Percentiles rank a stretch among this genome's conserved stretches.
Conservation (phyloP, 208 protist species). For the Histomonas meleagridis region DNA sequence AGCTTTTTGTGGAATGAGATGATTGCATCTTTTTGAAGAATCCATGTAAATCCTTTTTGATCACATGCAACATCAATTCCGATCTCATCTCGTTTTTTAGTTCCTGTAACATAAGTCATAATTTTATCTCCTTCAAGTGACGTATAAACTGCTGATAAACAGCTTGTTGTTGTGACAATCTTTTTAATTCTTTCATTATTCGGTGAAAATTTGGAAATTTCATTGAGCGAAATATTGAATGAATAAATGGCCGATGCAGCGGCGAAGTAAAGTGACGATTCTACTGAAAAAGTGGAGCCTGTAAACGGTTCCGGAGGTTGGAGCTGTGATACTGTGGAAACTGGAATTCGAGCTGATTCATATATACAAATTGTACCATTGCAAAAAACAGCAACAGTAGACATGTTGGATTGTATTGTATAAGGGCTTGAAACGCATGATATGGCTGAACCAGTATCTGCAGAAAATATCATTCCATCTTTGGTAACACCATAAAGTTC, state of each 20-base stretch:
- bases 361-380: neutral
- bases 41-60: neutral
- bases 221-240: neutral
- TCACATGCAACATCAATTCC: neutral
- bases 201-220: neutral
- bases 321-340: neutral
- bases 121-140: neutral
- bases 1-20: neutral
- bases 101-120: neutral
- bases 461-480: neutral
- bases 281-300: neutral
- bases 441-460: neutral
- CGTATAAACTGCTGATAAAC: neutral
- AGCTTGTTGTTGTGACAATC: neutral
- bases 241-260: neutral
- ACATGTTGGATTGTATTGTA: neutral
- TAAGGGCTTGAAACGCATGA: neutral
- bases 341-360: neutral
- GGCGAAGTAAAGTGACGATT: neutral
- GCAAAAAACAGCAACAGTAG: neutral
- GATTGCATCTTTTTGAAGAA: neutral
- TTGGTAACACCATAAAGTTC: neutral
- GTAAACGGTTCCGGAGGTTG: neutral
- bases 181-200: neutral
- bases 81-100: neutral